These are phyloP conservation scores for Alternaria sp. DNA, from an alignment of 2,329 filamentous ascomycete genomes.

Conservation along the genomic window DNA sequence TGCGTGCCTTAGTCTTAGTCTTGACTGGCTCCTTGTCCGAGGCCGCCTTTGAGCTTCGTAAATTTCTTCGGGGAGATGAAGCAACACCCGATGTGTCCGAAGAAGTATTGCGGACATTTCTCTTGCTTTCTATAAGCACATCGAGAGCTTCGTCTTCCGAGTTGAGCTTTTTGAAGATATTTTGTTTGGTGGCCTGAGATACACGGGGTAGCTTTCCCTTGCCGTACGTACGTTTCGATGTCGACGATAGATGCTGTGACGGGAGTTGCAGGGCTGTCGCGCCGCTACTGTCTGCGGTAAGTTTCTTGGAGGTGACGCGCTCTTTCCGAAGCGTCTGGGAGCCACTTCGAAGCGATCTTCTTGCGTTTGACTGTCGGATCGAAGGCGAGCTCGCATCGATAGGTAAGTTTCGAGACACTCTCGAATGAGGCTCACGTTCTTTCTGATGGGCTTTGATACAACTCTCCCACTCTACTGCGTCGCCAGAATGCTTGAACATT, in stretches of 20 bases:
- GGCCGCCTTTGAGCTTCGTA: background rate
- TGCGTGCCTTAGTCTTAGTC: background rate
- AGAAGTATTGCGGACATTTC: background rate
- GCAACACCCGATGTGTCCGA: background rate
- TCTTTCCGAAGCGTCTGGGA: background rate
- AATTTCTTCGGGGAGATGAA: slow-evolving; percentile 1
- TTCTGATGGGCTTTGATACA: slow-evolving; percentile 21
- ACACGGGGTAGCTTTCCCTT: slow-evolving; percentile 26
- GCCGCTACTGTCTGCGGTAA: background rate
- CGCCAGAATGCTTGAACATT: slow-evolving; percentile 19
- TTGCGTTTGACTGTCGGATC: background rate
- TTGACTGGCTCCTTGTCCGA: background rate
- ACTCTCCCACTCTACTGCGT: slow-evolving; percentile 29
- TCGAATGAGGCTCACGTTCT: background rate
- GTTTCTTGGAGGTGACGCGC: background rate
- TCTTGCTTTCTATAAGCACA: background rate
- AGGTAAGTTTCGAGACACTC: background rate
- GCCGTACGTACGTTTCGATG: background rate
- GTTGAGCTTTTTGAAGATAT: slow-evolving; percentile 7
- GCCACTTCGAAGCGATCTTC: background rate
- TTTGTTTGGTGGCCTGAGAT: slow-evolving; percentile 19
- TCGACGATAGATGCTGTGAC: background rate
- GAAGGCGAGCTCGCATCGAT: slow-evolving; percentile 1
- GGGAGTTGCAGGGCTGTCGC: background rate
- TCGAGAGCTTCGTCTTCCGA: slow-evolving; percentile 9